Percentiles rank a stretch among this genome's conserved stretches.
These are phyloP conservation scores for Xylariales sp. DNA, from an alignment of 2,329 filamentous ascomycete species.

Conservation along the genomic window DNA sequence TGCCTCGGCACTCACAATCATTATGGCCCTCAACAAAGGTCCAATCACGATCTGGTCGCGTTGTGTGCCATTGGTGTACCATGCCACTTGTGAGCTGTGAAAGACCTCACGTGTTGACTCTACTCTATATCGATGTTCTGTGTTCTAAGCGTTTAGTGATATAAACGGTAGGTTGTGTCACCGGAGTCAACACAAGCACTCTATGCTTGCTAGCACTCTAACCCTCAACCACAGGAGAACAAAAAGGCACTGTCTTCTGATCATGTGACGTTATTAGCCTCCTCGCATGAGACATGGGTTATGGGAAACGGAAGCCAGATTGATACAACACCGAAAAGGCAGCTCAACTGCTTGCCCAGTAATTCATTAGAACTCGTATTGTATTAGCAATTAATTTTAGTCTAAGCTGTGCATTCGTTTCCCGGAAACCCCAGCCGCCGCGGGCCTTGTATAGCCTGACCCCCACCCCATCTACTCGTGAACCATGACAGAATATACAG, in stretches of 20 bases:
- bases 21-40: background rate
- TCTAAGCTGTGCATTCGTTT: constrained; percentile 32
- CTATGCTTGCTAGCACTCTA: background rate
- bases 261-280: constrained; percentile 3
- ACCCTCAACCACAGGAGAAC: constrained; percentile 11
- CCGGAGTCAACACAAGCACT: constrained; percentile 12
- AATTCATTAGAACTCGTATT: constrained; percentile 15
- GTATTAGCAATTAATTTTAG: constrained; percentile 48
- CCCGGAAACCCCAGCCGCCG: constrained; percentile 1
- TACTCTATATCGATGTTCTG: background rate
- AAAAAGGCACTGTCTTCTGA: background rate
- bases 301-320: background rate
- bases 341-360: background rate
- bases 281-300: background rate
- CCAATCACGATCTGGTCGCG: background rate
- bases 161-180: background rate
- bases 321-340: background rate
- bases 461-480: constrained; percentile 1
- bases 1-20: constrained; percentile 12
- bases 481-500: constrained; percentile 29
- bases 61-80: too few species aligned
- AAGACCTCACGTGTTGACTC: constrained; percentile 1
- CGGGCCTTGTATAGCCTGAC: constrained; percentile 15
- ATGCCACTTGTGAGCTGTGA: background rate
- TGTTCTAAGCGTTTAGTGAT: background rate